Evolutionary conservation across 805 yeast genomes (phyloP), one percentile per base, ranked within the genome.

Genomic region (Ogataea thermomethanolica): DNA sequence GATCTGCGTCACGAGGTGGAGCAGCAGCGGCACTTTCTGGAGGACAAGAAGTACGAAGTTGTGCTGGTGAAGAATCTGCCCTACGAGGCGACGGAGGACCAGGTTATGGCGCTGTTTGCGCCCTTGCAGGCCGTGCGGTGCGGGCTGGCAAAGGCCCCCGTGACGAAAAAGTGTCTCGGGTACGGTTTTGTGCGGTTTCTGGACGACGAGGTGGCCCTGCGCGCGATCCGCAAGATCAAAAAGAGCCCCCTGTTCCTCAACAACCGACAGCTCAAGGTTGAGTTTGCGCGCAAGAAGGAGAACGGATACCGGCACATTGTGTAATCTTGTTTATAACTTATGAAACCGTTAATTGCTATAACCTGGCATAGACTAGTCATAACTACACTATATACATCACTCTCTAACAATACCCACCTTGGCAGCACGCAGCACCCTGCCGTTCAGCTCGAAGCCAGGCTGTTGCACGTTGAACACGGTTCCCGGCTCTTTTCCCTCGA

Each of bases 381-480:
- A 37, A 28, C 33, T 34, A 26, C 25, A 33, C 44, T 47, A 47
- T 48, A 39, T 48, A 44, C 46, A 49, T 26, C 25, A 20, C 17
- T 41, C 45, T 36, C 54, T 61, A 51, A 89, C 96, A 57, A 89
- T 78, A 54, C 97, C 97, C 51, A 89, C 97, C 73, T 89, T 89
- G 44, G 97, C 96, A 24, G 97, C 95, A 68, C 97, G 79, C 61
- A 89, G 74, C 25, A 89, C 95, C 62, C 97, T 78, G 54, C 83
- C 79, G 68, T 88, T 88, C 57, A 88, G 73, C 44, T 82, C 79
- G 69, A 81, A 89, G 30, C 97, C 97, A 17, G 82, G 75, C 67
- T 85, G 96, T 69, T 89, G 96, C 45, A 90, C 96, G 57, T 78
- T 86, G 79, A 90, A 84, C 44, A 89, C 87, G 21, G 96, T 83